Evolutionary conservation across 2,329 filamentous ascomycete species (phyloP).

Genomic region (Ceratocystis variospora): DNA sequence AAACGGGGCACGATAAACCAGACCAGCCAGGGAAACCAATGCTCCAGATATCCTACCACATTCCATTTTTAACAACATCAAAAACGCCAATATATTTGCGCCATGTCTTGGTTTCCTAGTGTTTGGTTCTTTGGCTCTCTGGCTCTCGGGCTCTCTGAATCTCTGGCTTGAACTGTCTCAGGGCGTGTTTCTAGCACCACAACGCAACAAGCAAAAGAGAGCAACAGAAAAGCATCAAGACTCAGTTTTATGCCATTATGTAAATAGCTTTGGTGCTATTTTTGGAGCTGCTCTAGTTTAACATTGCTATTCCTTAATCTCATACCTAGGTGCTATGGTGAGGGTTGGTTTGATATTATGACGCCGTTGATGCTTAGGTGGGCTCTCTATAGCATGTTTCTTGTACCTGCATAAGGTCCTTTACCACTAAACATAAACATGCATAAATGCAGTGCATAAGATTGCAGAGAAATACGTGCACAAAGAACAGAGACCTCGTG

Average conservation of each 20-base stretch:
- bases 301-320: neutral
- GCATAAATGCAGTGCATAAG: no score
- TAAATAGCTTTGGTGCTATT: neutral
- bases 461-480: no score
- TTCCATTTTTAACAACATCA: neutral
- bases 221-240: no score
- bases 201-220: no score
- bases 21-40: no score
- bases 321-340: neutral
- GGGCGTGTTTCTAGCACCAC: neutral
- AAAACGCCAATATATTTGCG: neutral
- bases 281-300: neutral
- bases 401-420: neutral
- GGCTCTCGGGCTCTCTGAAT: no score
- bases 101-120: neutral
- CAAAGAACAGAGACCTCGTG: neutral
- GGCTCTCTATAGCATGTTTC: neutral
- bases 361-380: no score
- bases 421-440: neutral
- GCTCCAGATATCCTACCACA: no score
- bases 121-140: no score
- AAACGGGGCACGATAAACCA: no score
- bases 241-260: neutral
- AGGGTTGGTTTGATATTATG: no score
- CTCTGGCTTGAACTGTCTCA: neutral